Evolutionary conservation across 306 rosid species (phyloP).

Genomic region (Sechiopsis laciniata): DNA sequence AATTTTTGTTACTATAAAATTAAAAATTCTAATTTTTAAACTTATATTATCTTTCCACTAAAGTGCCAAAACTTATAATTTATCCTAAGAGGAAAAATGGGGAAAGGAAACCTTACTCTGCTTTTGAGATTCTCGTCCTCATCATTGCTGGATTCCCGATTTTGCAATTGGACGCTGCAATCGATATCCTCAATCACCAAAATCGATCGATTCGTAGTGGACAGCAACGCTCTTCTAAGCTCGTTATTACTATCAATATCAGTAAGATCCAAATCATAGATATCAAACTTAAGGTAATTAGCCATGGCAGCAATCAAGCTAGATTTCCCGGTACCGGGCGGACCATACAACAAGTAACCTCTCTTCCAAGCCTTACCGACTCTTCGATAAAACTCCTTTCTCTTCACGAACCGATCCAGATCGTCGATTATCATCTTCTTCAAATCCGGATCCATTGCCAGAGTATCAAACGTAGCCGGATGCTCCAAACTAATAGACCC

Average conservation of each 20-base stretch:
- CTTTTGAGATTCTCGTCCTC: too few species aligned
- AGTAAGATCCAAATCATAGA: slow-evolving; percentile 14
- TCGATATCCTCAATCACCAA: slow-evolving; percentile 19
- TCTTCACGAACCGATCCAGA: slow-evolving; percentile 2
- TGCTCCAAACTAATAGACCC: neutral
- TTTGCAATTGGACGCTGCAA: neutral
- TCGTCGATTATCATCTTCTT: slow-evolving; percentile 13
- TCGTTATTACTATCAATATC: neutral
- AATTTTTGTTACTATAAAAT: too few species aligned
- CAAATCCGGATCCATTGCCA: neutral
- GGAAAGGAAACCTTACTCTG: too few species aligned
- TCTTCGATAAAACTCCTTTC: neutral
- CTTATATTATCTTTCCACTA: too few species aligned
- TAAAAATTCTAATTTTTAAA: too few species aligned
- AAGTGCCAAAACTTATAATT: too few species aligned
- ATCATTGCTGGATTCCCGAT: neutral
- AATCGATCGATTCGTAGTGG: neutral
- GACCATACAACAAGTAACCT: slow-evolving; percentile 16
- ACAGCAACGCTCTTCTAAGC: too few species aligned
- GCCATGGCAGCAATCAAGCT: slow-evolving; percentile 17
- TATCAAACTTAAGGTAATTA: slow-evolving; percentile 16
- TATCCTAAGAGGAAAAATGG: too few species aligned
- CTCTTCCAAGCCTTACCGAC: slow-evolving; percentile 16
- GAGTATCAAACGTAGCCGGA: slow-evolving; percentile 12
- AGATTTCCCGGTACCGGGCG: slow-evolving; percentile 11